phyloP scores from a whole-genome alignment of 2,329 filamentous ascomycete species.

The Teratosphaeria viscida region DNA sequence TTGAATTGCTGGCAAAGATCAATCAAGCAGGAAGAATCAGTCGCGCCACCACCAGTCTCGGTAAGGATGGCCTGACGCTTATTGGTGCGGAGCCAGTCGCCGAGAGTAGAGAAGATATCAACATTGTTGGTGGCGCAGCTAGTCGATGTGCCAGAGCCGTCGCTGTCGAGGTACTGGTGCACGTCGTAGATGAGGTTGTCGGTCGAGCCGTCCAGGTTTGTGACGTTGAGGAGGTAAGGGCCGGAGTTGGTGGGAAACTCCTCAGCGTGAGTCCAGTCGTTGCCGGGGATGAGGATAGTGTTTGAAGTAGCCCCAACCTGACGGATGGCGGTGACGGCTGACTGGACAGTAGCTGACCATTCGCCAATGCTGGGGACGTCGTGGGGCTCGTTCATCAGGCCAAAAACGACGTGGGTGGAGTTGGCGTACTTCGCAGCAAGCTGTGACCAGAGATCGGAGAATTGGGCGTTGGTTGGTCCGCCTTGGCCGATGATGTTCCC shows the following conservation, averaged over 20 bases:
- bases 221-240: constrained; percentile 16
- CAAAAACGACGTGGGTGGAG: constrained; percentile 48
- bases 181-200: constrained; percentile 27
- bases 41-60: constrained; percentile 31
- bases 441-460: constrained; percentile 48
- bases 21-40: constrained; percentile 24
- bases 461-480: constrained; percentile 49
- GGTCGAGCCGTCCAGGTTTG: constrained; percentile 20
- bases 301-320: constrained; percentile 51
- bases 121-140: constrained; percentile 15
- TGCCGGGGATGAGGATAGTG: constrained; percentile 55
- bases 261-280: constrained; percentile 32
- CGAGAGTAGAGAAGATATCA: constrained; percentile 22
- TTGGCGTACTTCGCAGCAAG: constrained; percentile 47
- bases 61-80: constrained; percentile 30
- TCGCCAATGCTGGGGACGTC: constrained; percentile 32
- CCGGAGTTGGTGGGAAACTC: constrained; percentile 18
- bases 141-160: constrained; percentile 29
- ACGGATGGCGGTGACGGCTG: constrained; percentile 55
- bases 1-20: constrained; percentile 7
- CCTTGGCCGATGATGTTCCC: constrained; percentile 55
- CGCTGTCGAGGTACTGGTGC: constrained; percentile 32
- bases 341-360: constrained; percentile 53
- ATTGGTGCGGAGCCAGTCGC: constrained; percentile 27
- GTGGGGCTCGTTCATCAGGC: constrained; percentile 56